phyloP scores from a whole-genome alignment of 192 early-diverging fungal genomes.

The Coemansia sp. region DNA sequence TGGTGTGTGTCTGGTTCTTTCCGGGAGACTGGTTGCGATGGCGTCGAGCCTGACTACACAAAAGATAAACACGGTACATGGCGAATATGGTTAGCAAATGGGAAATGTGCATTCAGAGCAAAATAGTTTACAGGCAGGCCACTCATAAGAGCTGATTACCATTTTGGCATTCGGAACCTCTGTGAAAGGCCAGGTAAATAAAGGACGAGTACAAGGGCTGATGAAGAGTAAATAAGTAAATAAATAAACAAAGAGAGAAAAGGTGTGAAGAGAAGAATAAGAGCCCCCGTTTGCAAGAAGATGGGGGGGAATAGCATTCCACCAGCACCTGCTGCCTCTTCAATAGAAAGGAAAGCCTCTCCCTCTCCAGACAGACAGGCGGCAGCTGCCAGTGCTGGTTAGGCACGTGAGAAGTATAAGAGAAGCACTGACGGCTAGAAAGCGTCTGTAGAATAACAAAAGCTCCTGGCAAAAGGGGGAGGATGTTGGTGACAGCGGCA shows the following conservation, averaged over 20 bases:
- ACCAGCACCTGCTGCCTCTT: neutral
- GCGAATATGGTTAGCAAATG: neutral
- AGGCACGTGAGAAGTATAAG: neutral
- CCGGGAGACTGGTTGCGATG: slow-evolving; percentile 7
- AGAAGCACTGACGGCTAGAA: no score
- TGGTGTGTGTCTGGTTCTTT: slow-evolving; percentile 2
- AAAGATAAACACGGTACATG: neutral
- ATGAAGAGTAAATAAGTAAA: neutral
- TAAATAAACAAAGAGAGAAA: neutral
- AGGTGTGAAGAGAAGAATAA: neutral
- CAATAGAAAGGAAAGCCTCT: neutral
- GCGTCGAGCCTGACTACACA: slow-evolving; percentile 1
- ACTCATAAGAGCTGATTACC: neutral
- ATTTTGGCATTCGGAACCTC: neutral
- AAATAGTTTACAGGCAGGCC: neutral
- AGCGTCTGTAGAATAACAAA: no score
- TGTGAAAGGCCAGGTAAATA: neutral
- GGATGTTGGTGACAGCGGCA: no score
- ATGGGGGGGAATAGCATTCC: neutral
- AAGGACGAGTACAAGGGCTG: neutral
- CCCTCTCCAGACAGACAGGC: neutral
- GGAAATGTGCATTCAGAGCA: neutral
- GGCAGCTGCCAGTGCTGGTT: neutral
- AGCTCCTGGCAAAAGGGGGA: no score
- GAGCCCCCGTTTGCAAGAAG: neutral